Conservation (phyloP, 441 rosid species). For the Euphorbia schlechtendalii region DNA sequence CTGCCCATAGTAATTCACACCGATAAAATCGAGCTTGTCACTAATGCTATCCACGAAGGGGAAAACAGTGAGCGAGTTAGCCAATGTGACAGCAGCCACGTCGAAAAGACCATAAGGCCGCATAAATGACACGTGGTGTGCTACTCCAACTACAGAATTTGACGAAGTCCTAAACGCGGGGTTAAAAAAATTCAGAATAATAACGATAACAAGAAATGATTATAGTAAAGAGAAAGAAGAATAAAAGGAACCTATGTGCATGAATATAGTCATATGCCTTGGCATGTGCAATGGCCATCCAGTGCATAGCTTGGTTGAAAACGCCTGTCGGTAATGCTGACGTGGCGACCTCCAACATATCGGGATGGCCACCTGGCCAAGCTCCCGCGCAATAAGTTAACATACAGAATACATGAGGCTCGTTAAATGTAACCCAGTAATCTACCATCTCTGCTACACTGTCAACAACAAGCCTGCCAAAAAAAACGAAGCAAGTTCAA, state of each 20-base stretch:
- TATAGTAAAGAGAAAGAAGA: too few species aligned
- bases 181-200: constrained; percentile 1
- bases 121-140: too few species aligned
- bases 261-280: constrained; percentile 90
- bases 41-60: constrained; percentile 68
- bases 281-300: constrained; percentile 80
- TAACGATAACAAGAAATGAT: neutral
- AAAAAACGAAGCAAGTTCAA: constrained; percentile 11
- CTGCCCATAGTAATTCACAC: constrained; percentile 97
- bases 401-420: constrained; percentile 88
- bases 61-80: constrained; percentile 67
- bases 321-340: constrained; percentile 90
- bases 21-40: constrained; percentile 76
- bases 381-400: constrained; percentile 92
- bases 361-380: constrained; percentile 98
- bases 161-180: too few species aligned
- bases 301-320: constrained; percentile 72
- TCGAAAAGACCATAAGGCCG: constrained; percentile 93
- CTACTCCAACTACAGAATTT: too few species aligned
- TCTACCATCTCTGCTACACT: constrained; percentile 60
- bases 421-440: too few species aligned
- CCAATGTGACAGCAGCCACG: constrained; percentile 67
- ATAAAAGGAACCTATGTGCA: too few species aligned
- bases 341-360: constrained; percentile 81
- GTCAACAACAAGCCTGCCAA: constrained; percentile 80